Percentiles rank a stretch among this genome's conserved stretches.
phyloP scores from a whole-genome alignment of 1,284 basidiomycete species.

The Vanrija sp. region DNA sequence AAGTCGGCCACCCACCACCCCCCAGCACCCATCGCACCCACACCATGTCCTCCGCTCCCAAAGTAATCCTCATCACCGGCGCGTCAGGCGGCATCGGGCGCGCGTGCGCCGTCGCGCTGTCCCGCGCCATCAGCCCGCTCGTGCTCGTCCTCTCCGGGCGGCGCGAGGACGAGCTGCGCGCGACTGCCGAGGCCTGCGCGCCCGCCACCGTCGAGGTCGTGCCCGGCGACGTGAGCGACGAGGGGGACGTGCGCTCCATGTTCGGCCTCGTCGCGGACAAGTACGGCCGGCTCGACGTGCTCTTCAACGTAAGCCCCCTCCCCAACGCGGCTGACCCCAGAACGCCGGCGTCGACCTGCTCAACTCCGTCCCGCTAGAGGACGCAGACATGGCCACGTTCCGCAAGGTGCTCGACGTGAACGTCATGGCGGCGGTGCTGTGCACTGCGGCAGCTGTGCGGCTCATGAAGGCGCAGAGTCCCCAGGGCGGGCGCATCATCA shows the following conservation, averaged over 20 bases:
- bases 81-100: conserved; percentile 54
- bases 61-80: conserved; percentile 45
- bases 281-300: conserved; percentile 66
- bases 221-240: conserved; percentile 57
- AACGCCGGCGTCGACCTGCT: conserved; percentile 57
- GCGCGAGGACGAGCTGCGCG: conserved; percentile 58
- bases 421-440: conserved; percentile 66
- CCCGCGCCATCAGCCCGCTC: conserved; percentile 53
- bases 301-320: conserved; percentile 63
- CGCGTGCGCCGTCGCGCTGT: conserved; percentile 55
- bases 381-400: conserved; percentile 61
- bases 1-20: neutral
- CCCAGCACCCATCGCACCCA: neutral
- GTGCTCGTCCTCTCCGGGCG: conserved; percentile 57
- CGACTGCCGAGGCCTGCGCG: conserved; percentile 51
- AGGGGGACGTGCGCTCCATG: conserved; percentile 47
- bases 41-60: neutral
- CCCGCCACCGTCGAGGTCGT: conserved; percentile 49
- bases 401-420: conserved; percentile 65
- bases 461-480: conserved; percentile 68
- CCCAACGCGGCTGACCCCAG: conserved; percentile 18
- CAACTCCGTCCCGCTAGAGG: conserved; percentile 56
- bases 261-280: conserved; percentile 57
- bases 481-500: conserved; percentile 74
- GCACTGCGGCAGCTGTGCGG: conserved; percentile 66